Evolutionary conservation across 23 red algal genomes (phyloP).

Genomic region (Gracilaria gracilis): DNA sequence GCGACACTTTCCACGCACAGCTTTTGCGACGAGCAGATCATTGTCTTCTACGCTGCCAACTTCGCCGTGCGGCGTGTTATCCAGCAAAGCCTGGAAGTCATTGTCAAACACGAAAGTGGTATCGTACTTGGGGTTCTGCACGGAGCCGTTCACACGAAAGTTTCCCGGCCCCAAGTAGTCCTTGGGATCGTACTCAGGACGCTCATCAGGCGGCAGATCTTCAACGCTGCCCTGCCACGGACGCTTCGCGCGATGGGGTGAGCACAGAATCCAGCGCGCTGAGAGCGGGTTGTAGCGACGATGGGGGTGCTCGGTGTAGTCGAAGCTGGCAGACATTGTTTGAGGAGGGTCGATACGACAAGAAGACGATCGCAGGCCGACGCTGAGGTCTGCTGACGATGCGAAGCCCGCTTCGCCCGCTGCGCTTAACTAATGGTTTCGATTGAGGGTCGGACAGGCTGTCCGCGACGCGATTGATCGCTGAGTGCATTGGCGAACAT

Average conservation of each 20-base stretch:
- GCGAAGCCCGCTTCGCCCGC: neutral
- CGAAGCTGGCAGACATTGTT: constrained; percentile 59
- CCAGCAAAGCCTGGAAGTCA: constrained; percentile 89
- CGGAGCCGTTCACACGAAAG: constrained; percentile 73
- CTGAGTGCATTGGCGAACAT: neutral
- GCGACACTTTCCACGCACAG: constrained; percentile 84
- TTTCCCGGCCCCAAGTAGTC: constrained; percentile 96
- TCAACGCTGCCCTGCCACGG: constrained; percentile 96
- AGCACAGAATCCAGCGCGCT: constrained; percentile 81
- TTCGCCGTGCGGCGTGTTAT: constrained; percentile 71
- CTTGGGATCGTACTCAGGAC: constrained; percentile 91
- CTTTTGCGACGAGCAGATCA: constrained; percentile 79
- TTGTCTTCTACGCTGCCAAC: constrained; percentile 60
- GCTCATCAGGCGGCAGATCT: constrained; percentile 59
- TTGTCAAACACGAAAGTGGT: constrained; percentile 96
- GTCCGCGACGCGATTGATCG: neutral
- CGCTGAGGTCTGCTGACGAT: neutral
- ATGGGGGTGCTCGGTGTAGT: constrained; percentile 97
- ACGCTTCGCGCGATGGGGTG: constrained; percentile 95
- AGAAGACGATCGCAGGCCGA: neutral
- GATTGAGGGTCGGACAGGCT: constrained; percentile 20
- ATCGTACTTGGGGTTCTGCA: constrained; percentile 88
- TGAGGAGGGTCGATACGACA: neutral
- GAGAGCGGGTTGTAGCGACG: constrained; percentile 89
- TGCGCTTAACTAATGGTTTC: constrained; percentile 3